These are phyloP conservation scores for Exophiala alcalophila DNA, from an alignment of 2,329 filamentous ascomycete species.

Conservation along the genomic window DNA sequence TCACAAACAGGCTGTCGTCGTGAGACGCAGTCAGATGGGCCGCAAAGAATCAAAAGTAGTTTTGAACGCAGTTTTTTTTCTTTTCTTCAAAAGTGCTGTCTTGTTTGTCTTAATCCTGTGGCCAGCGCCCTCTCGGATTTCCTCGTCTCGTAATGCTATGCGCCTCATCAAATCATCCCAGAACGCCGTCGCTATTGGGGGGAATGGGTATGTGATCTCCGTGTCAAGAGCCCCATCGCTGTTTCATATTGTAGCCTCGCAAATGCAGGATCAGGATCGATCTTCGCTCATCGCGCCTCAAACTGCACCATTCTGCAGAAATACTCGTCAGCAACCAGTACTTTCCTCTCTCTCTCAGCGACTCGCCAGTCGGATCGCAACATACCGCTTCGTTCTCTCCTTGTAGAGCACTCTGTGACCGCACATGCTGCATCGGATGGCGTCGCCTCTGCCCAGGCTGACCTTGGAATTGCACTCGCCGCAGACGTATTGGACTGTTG, in stretches of 20 bases:
- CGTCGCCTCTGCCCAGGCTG: constrained; percentile 70
- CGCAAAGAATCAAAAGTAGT: constrained; percentile 1
- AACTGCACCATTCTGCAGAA: constrained; percentile 88
- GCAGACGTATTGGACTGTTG: constrained; percentile 68
- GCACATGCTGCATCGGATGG: constrained; percentile 86
- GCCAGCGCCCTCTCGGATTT: too few relatives aligned
- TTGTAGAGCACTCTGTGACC: constrained; percentile 96
- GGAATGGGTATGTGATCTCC: too few relatives aligned
- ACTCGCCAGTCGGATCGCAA: not conserved
- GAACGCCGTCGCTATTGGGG: too few relatives aligned
- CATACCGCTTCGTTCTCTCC: constrained; percentile 89
- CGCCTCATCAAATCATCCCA: too few relatives aligned
- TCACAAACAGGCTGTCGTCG: constrained; percentile 60
- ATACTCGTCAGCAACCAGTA: constrained; percentile 9
- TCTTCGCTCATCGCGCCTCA: constrained; percentile 69
- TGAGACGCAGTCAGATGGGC: too few relatives aligned
- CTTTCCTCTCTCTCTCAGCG: not conserved
- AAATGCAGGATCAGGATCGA: not conserved
- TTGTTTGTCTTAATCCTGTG: too few relatives aligned
- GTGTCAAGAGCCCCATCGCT: too few relatives aligned
- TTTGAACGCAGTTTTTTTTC: not conserved
- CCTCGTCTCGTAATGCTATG: too few relatives aligned
- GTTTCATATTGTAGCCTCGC: not conserved
- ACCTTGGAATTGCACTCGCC: constrained; percentile 82
- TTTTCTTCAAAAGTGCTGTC: constrained; percentile 2